Evolutionary conservation across 495 filamentous ascomycete genomes (phyloP).

Genomic region (Usnea hakonensis): DNA sequence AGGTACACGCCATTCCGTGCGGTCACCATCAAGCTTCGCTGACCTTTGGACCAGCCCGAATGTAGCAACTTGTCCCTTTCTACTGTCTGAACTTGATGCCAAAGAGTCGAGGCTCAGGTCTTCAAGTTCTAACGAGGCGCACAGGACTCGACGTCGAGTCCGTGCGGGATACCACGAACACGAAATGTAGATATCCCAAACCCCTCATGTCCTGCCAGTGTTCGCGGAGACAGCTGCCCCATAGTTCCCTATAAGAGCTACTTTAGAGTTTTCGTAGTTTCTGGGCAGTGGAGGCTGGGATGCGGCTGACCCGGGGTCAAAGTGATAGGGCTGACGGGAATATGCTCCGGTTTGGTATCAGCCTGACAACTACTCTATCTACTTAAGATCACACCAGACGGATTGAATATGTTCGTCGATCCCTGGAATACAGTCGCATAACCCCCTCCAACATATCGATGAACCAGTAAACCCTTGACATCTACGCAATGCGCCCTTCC

Average conservation of each 20-base stretch:
- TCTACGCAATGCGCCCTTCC: conserved; percentile 51
- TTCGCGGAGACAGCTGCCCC: neutral
- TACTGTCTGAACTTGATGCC: neutral
- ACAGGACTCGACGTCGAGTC: neutral
- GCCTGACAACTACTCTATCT: neutral
- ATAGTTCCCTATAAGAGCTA: no score
- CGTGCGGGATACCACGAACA: neutral
- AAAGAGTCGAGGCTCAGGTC: neutral
- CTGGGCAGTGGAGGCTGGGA: no score
- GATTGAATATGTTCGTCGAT: neutral
- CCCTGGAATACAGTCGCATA: neutral
- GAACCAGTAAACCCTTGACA: neutral
- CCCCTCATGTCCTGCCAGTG: neutral
- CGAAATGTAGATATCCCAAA: neutral
- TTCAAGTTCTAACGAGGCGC: neutral
- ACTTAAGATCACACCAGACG: neutral
- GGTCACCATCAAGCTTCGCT: neutral
- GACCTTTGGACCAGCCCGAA: neutral
- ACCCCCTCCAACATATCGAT: neutral
- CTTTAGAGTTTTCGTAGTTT: no score
- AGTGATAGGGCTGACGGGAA: no score
- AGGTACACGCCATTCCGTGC: neutral
- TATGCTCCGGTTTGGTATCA: no score
- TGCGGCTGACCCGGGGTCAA: no score
- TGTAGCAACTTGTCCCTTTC: neutral